Evolutionary conservation across 2,329 filamentous ascomycete genomes (phyloP), one percentile per base, ranked within the genome.

Genomic region (Trichoderma oligosporum): DNA sequence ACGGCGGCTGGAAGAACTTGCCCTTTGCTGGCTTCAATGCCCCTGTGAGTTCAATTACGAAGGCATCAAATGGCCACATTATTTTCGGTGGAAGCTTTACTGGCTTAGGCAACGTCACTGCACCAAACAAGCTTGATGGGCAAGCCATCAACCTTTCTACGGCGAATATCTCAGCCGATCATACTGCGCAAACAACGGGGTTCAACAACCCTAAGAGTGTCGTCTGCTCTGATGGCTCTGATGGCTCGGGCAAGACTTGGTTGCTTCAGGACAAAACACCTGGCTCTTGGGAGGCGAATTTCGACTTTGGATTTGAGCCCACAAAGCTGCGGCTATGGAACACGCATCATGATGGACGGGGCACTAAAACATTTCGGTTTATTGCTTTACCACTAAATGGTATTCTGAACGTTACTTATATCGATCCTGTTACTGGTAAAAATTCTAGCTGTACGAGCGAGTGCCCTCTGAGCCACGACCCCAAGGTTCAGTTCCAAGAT

Each of bases 1-100:
- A 77, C 8, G 76, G 83, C 27, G 84, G 82, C 47, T 97, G 89
- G 87, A 82, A 82, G 18, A 88, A 90, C 66, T 75, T 99, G 57
- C 88, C 93, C 2, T 99, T 99, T 75, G 85, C 86, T 38, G 95
- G 95, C 20, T 96, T 99, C 74, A 97, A 97, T 73, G 92, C 92
- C 24, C 90, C 90, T 2, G 91, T 99, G 51, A 83, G 84, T 61
- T 88, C 92, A 35, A 97, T 99, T 64, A 81, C 85, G 49, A 91
- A 90, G 73, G 83, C 86, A 18, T 79, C 86, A 1, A 88, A 90
- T 64, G 89, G 89, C 7, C 88, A 95, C 68, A 89, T 99, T 62
- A 83, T 97, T 56, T 99, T 97, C 68, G 95, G 91, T 45, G 94
- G 94, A 48, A 83, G 82, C 56, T 99, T 99, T 68, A 91, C 89